Conservation (phyloP, 2,329 filamentous ascomycete genomes). For the Monosporascus sp. region DNA sequence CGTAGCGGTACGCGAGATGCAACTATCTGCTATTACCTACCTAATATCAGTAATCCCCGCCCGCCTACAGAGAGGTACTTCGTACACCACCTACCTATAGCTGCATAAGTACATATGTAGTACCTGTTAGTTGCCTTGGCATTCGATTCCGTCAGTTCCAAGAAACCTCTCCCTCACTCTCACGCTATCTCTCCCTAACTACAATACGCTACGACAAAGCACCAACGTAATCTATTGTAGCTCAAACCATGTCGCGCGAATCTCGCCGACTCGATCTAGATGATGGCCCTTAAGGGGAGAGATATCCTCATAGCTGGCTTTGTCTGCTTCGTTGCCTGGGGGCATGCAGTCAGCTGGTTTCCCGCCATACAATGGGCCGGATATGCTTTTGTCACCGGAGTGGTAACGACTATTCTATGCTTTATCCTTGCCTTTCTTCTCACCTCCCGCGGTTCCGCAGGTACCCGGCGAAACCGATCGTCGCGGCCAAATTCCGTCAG, state of each 20-base stretch:
- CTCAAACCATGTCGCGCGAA: constrained; percentile 30
- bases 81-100: background rate
- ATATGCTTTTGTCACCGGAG: constrained; percentile 74
- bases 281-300: constrained; percentile 68
- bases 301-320: constrained; percentile 64
- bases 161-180: background rate
- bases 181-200: background rate
- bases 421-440: constrained; percentile 56
- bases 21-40: too few relatives aligned
- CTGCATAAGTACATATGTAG: background rate
- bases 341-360: constrained; percentile 75
- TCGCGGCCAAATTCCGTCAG: constrained; percentile 41
- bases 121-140: background rate
- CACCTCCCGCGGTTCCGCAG: constrained; percentile 49
- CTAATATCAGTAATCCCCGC: too few relatives aligned
- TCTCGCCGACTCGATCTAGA: constrained; percentile 27
- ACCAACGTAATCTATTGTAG: constrained; percentile 1
- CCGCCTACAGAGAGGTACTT: too few relatives aligned
- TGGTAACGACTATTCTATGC: constrained; percentile 48
- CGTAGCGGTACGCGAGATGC: too few relatives aligned
- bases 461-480: constrained; percentile 34
- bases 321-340: constrained; percentile 80
- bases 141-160: background rate
- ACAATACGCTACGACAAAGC: background rate
- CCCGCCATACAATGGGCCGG: constrained; percentile 78